A percentile compares a stretch with the other conserved stretches of the same genome.
phyloP scores from a whole-genome alignment of 805 yeast species.

The Metschnikowia lachancei region DNA sequence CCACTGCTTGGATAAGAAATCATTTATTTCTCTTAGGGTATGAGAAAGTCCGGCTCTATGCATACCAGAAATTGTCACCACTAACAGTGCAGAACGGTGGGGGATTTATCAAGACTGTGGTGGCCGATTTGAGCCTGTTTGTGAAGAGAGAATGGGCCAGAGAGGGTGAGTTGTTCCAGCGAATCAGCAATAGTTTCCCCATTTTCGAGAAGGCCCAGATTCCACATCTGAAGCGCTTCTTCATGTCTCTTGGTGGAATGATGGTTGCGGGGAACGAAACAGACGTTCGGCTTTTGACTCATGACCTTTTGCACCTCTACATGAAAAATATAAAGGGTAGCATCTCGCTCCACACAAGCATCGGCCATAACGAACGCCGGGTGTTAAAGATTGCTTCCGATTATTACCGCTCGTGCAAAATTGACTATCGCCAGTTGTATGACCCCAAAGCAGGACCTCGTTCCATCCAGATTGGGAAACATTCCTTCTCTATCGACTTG shows the following conservation, averaged over 20 bases:
- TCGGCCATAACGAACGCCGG: slow-evolving; percentile 9
- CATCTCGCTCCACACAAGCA: slow-evolving; percentile 8
- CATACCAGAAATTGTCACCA: slow-evolving; percentile 33
- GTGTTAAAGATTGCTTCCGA: slow-evolving; percentile 22
- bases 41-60: slow-evolving; percentile 32
- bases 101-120: slow-evolving; percentile 32
- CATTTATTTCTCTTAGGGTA: slow-evolving; percentile 37
- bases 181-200: neutral
- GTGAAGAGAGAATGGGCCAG: slow-evolving; percentile 28
- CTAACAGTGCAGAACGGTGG: slow-evolving; percentile 31
- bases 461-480: slow-evolving; percentile 1
- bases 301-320: slow-evolving; percentile 33
- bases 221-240: slow-evolving; percentile 23
- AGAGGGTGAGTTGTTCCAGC: slow-evolving; percentile 12
- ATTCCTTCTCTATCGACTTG: slow-evolving; percentile 22
- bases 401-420: slow-evolving; percentile 26
- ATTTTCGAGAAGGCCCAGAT: slow-evolving; percentile 2
- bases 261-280: slow-evolving; percentile 22
- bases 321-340: slow-evolving; percentile 20
- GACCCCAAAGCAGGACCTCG: slow-evolving; percentile 9
- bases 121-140: slow-evolving; percentile 33
- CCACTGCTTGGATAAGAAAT: slow-evolving; percentile 29
- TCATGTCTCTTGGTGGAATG: slow-evolving; percentile 29
- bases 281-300: slow-evolving; percentile 26
- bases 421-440: slow-evolving; percentile 27